Base-by-base conservation (phyloP, 148 eudicot species). In the Nepenthes gracilis region DNA sequence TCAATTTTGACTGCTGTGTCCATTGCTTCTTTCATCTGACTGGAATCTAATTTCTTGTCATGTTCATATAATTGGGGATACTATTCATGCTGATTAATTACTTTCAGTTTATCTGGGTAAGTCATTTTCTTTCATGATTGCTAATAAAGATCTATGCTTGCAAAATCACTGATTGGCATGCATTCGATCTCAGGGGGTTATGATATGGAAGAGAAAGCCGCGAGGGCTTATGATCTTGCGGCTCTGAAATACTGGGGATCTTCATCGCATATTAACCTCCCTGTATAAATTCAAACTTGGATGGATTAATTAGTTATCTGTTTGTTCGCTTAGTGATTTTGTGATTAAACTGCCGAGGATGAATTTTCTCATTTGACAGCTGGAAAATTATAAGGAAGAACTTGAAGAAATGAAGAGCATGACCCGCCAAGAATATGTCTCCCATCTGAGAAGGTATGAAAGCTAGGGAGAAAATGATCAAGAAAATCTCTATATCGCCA, bases 381-480 rank as follows among this genome's bases (percentile, higher is more conserved):
- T 93, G 81, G 99, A 93, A 49, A 83, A 84, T 57, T 93, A 89
- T 64, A 75, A 80, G 50, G 82, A 81, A 77, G 88, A 92, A 66
- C 77, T 88, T 59, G 98, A 85, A 57, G 90, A 81, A 10, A 92
- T 88, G 98, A 90, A 93, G 78, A 93, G 78, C 74, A 93, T 89
- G 97, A 80, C 81, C 37, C 77, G 97, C 67, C 99, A 86, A 69
- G 99, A 93, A 71, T 93, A 73, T 75, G 97, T 93, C 66, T 95
- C 99, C 75, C 97, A 93, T 15, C 80, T 93, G 37, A 76, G 99
- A 72, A 83, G 93, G 93, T 87, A 23, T 23, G 23, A 23, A 23
- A 23, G 23, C 23, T 23, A 23, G 23, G 23, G 23, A 23, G 23
- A 23, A 23, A 23, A 23, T 23, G 23, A 23, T 23, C 23, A 23